phyloP scores from a whole-genome alignment of 768 basidiomycete species.

The Psilocybe tampanensis region DNA sequence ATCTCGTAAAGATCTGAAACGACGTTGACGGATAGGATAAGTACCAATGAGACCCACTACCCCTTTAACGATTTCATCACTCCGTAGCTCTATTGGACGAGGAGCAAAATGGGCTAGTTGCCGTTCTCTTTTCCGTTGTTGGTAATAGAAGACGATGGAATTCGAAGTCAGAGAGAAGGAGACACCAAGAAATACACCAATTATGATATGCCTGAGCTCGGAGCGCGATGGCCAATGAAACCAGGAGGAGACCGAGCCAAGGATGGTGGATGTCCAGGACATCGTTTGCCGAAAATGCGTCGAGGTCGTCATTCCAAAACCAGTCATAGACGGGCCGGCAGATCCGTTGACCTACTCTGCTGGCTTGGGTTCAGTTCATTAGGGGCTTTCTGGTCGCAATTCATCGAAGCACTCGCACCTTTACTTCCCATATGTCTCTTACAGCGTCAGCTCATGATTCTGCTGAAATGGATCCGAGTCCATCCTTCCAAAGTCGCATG shows the following conservation, averaged over 20 bases:
- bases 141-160: constrained; percentile 57
- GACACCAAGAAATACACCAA: constrained; percentile 68
- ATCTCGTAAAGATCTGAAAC: background rate
- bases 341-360: background rate
- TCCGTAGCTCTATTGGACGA: constrained; percentile 70
- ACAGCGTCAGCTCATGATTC: background rate
- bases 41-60: constrained; percentile 88
- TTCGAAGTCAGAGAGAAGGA: constrained; percentile 75
- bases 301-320: background rate
- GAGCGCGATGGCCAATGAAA: constrained; percentile 39
- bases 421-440: background rate
- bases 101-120: constrained; percentile 37
- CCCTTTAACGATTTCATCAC: constrained; percentile 79
- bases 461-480: constrained; percentile 8
- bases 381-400: background rate
- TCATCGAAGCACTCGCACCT: background rate
- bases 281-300: constrained; percentile 10
- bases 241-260: constrained; percentile 30
- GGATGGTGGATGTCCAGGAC: constrained; percentile 20
- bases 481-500: constrained; percentile 9
- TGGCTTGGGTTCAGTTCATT: no score
- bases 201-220: constrained; percentile 37
- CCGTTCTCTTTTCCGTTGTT: constrained; percentile 51
- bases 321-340: constrained; percentile 1
- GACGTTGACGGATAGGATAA: background rate